Base-by-base conservation (phyloP, 1,284 basidiomycete genomes). In the Sporisorium scitamineum region DNA sequence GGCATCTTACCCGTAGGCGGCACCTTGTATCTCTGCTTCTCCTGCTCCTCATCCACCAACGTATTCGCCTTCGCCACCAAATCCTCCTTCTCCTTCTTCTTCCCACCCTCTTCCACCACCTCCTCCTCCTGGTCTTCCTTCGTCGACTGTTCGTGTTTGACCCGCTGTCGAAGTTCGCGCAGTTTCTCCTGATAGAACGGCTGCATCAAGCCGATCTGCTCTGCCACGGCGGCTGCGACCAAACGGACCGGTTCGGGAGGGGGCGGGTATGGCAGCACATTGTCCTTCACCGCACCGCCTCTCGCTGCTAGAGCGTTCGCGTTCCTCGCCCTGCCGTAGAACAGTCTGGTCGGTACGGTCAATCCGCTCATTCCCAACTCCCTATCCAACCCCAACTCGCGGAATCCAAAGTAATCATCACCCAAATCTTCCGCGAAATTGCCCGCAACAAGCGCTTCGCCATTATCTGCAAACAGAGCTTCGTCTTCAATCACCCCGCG, bases 341-440 rank as follows among this genome's bases (percentile, higher is more conserved):
- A 90, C 34, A 97, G 85, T 61, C 89, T 90, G 82, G 91, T 91
- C 7, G 95, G 95, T 20, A 97, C 89, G 13, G 89, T 90, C 54
- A 97, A 88, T 69, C 89, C 92, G 1, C 90, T 89, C 71, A 95
- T 86, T n/a, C 94, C 93, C 60, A 93, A 88, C 84, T 97, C 95
- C 48, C 89, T 89, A 54, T 94, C 94, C 62, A 98, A 93, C 22
- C 95, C 95, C 45, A 95, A 87, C 83, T 93, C 94, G 59, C 90
- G 89, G 31, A 97, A 88, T 20, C 95, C 95, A 34, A 98, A 90
- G 86, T 95, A 97, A 86, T 98, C 95, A 80, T 97, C 95, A 39
- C 94, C 95, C 18, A 96, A 89, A 24, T 91, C 89, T 59, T 94
- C 93, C 0, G 94, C 92, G 85, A 95, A 95, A 75, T 92, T 91